Percentiles rank a stretch among this genome's conserved stretches.
These are phyloP conservation scores for Piloderma croceum DNA, from an alignment of 768 basidiomycete species.

Conservation along the genomic window DNA sequence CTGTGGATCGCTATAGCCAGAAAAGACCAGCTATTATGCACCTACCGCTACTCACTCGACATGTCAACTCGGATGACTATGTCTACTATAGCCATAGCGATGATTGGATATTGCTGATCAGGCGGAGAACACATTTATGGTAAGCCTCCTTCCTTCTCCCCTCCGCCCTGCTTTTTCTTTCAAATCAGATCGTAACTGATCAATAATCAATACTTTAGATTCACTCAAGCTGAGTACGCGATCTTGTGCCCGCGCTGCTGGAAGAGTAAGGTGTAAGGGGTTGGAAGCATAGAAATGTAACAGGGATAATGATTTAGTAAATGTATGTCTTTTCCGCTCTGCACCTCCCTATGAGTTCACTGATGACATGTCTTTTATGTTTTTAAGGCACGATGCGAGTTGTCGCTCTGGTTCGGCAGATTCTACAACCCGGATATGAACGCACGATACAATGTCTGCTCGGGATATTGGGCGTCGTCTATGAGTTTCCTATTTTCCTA, in stretches of 20 bases:
- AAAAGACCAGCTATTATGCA: slow-evolving; percentile 88
- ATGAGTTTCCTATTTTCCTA: slow-evolving; percentile 95
- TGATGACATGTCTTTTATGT: slow-evolving; percentile 2
- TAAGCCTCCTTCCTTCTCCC: slow-evolving; percentile 33
- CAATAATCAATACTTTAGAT: no score
- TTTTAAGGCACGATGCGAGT: slow-evolving; percentile 85
- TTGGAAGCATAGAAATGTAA: slow-evolving; percentile 84
- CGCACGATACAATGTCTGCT: slow-evolving; percentile 69
- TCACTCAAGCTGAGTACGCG: slow-evolving; percentile 84
- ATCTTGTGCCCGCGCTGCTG: slow-evolving; percentile 70
- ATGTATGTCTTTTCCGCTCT: slow-evolving; percentile 59
- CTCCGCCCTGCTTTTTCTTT: neutral
- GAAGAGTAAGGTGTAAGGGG: slow-evolving; percentile 67
- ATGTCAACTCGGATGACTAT: slow-evolving; percentile 78
- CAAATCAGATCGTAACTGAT: neutral
- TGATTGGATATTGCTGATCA: slow-evolving; percentile 93
- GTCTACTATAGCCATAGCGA: slow-evolving; percentile 92
- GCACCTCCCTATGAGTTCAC: slow-evolving; percentile 2
- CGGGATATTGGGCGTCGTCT: slow-evolving; percentile 77
- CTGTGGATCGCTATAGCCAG: slow-evolving; percentile 46
- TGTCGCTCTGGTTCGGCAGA: slow-evolving; percentile 80
- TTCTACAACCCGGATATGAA: slow-evolving; percentile 63
- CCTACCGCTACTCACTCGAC: slow-evolving; percentile 79
- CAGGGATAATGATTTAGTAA: slow-evolving; percentile 97
- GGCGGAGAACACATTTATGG: slow-evolving; percentile 68